phyloP scores from a whole-genome alignment of 768 basidiomycete species.

The Daedaleopsis sinensis region DNA sequence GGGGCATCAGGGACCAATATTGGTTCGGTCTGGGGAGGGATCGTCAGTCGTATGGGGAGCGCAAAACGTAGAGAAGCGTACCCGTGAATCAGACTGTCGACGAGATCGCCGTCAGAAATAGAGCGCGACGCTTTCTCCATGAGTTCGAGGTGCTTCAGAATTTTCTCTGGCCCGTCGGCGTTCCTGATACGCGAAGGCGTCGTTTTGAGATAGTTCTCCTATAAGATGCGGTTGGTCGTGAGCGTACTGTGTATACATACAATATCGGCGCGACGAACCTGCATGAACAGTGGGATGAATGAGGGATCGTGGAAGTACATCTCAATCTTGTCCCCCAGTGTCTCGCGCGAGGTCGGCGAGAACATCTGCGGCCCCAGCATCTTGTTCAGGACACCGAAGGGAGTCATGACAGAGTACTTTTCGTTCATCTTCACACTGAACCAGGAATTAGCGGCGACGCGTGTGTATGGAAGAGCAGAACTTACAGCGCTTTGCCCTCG shows the following conservation, averaged over 20 bases:
- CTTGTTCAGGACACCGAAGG: slow-evolving; percentile 90
- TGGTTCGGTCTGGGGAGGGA: slow-evolving; percentile 73
- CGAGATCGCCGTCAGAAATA: slow-evolving; percentile 93
- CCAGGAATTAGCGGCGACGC: not conserved
- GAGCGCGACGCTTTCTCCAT: slow-evolving; percentile 90
- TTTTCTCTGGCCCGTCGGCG: slow-evolving; percentile 62
- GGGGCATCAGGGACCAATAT: slow-evolving; percentile 94
- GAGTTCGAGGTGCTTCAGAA: slow-evolving; percentile 73
- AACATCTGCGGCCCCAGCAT: slow-evolving; percentile 92
- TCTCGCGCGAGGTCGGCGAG: slow-evolving; percentile 76
- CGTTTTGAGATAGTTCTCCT: slow-evolving; percentile 96
- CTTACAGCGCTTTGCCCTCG: slow-evolving; percentile 88
- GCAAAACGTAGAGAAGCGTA: slow-evolving; percentile 32
- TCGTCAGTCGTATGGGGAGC: not conserved
- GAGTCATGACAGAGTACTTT: slow-evolving; percentile 88
- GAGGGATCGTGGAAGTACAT: slow-evolving; percentile 96
- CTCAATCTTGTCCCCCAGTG: slow-evolving; percentile 91
- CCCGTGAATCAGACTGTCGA: slow-evolving; percentile 95
- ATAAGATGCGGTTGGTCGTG: not conserved
- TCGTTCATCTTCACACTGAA: slow-evolving; percentile 86
- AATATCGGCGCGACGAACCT: slow-evolving; percentile 50
- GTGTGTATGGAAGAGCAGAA: slow-evolving; percentile 13
- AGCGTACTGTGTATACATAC: not conserved
- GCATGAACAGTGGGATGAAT: slow-evolving; percentile 93
- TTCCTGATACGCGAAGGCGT: slow-evolving; percentile 65